Conservation (phyloP, 2,329 filamentous ascomycete genomes). For the Epichloe sibirici region DNA sequence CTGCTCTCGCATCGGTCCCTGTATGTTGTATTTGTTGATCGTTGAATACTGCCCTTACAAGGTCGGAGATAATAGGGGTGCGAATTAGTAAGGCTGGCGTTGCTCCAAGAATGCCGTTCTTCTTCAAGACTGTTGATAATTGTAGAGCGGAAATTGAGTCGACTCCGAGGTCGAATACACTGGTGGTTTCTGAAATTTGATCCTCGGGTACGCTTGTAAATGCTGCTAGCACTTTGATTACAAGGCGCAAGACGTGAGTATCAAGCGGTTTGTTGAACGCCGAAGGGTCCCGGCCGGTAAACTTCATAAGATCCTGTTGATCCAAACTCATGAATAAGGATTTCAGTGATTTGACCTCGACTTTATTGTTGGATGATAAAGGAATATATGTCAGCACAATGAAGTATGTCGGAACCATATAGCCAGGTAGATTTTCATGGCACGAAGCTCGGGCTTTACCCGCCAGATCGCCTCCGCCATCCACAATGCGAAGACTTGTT, state of each 20-base stretch:
- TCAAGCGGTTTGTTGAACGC: conserved; percentile 17
- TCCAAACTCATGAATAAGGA: conserved; percentile 51
- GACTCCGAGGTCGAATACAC: conserved; percentile 73
- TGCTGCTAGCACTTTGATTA: conserved; percentile 42
- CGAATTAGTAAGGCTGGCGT: conserved; percentile 57
- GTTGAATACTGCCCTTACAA: conserved; percentile 27
- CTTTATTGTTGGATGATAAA: conserved; percentile 81
- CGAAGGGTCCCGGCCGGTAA: conserved; percentile 26
- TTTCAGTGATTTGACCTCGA: conserved; percentile 59
- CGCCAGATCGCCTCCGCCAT: conserved; percentile 27
- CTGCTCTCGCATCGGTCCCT: conserved; percentile 26
- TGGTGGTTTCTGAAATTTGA: conserved; percentile 43
- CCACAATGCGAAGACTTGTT: conserved; percentile 12
- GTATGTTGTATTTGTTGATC: not conserved
- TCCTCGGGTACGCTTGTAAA: conserved; percentile 34
- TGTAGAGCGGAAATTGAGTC: conserved; percentile 78
- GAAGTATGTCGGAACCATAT: conserved; percentile 87
- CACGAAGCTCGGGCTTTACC: conserved; percentile 49
- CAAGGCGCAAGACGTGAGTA: conserved; percentile 26
- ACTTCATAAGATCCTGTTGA: conserved; percentile 46
- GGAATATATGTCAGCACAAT: conserved; percentile 61
- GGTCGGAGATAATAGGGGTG: conserved; percentile 37
- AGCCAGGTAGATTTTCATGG: conserved; percentile 56
- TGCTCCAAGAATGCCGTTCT: conserved; percentile 45
- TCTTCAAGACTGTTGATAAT: conserved; percentile 52